Evolutionary conservation across 495 filamentous ascomycete genomes (phyloP), one percentile per base, ranked within the genome.

Genomic region (Echria macrotheca): DNA sequence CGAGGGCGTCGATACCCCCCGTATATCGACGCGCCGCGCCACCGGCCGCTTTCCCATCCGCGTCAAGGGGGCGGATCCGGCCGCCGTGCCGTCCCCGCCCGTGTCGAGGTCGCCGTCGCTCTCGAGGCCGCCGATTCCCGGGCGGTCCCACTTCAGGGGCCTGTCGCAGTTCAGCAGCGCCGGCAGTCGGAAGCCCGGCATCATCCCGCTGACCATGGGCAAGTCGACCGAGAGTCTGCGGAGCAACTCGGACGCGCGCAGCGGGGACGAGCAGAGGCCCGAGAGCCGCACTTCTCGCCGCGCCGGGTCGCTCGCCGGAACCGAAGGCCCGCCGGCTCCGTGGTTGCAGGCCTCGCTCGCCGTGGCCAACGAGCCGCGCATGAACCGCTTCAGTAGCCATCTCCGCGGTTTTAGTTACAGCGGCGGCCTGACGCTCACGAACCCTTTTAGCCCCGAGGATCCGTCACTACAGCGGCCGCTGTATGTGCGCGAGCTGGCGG

Each of bases 41-140:
- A 86, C 78, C 55, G 83, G 84, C 44, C 81, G 89, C 5, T 93
- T 95, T 58, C 89, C 88, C 0, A 81, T 93, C 36, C 84, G 83
- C 36, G 83, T 87, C 23, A 83, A 85, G 57, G 72, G 71, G 4
- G 66, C 61, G 31, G 28, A 21, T 21, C n/a, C 38, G 5, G 73
- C 71, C 1, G 37, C 31, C 17, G 39, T 33, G 12, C 43, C 56
- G n/a, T 56, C 56, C 0, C 45, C 46, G 18, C 56, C 49, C 3
- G 26, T 52, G 12, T 56, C 56, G 24, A 43, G 43, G 25, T 57
- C 55, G 14, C 46, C 50, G 11, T 57, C 57, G 77, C 78, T 35
- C 73, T 73, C 75, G n/a, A 77, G 79, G 48, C 75, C 83, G 18
- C 85, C 86, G 12, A 82, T 89, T 48, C 84, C 86, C 5, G 69